Conservation (phyloP, 148 eudicot species). For the Arctostaphylos glauca region DNA sequence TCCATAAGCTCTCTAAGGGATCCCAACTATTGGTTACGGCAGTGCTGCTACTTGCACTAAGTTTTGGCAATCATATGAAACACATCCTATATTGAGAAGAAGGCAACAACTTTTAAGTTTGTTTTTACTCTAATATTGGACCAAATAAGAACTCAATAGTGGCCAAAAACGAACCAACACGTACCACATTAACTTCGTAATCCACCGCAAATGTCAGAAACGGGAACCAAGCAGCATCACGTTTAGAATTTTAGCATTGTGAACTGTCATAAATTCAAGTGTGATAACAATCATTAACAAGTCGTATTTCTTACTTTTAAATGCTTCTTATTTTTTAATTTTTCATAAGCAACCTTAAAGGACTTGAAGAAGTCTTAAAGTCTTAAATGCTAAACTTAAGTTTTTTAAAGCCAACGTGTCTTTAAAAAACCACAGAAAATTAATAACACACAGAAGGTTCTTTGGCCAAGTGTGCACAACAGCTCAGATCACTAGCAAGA, state of each 20-base stretch:
- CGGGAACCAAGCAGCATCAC: neutral
- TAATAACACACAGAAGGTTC: neutral
- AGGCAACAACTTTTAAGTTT: neutral
- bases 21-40: neutral
- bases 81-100: neutral
- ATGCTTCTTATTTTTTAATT: neutral
- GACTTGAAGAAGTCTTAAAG: neutral
- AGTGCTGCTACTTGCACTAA: neutral
- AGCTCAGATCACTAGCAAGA: neutral
- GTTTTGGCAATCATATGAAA: neutral
- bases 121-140: neutral
- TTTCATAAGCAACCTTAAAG: neutral
- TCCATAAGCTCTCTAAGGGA: neutral
- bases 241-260: neutral
- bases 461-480: neutral
- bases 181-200: neutral
- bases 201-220: neutral
- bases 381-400: neutral
- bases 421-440: neutral
- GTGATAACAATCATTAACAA: neutral
- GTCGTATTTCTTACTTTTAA: neutral
- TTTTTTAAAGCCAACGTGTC: neutral
- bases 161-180: neutral
- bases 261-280: conserved; percentile 2
- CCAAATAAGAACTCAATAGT: neutral